A percentile compares a stretch with the other conserved stretches of the same genome.
Evolutionary conservation across 2,329 filamentous ascomycete genomes (phyloP).

Genomic region (Microdochium bolleyi): DNA sequence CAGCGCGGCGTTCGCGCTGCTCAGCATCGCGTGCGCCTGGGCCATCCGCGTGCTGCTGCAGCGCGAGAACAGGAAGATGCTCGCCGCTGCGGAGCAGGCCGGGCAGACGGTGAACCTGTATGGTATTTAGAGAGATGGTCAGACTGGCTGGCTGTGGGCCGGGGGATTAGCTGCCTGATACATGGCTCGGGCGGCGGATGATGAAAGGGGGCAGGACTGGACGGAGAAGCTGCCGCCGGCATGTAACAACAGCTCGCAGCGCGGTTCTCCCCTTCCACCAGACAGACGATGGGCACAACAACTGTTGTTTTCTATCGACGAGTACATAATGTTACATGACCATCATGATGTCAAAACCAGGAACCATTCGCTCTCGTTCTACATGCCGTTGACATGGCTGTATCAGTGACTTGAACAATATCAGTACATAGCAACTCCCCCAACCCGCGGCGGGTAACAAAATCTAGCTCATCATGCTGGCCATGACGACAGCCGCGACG

Average conservation of each 20-base stretch:
- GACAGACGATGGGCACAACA: too few relatives aligned
- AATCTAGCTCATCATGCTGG: not conserved
- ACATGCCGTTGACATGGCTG: too few relatives aligned
- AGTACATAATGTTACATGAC: too few relatives aligned
- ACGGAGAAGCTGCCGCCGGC: too few relatives aligned
- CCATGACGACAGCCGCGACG: not conserved
- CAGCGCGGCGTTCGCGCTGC: slow-evolving; percentile 31
- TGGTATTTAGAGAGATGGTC: slow-evolving; percentile 19
- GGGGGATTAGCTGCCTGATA: not conserved
- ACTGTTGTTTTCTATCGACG: too few relatives aligned
- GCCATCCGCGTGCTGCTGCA: slow-evolving; percentile 29
- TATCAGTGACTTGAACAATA: too few relatives aligned
- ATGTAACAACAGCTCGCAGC: too few relatives aligned
- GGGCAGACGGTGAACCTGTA: slow-evolving; percentile 23
- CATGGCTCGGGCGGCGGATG: not conserved
- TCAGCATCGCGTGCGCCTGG: slow-evolving; percentile 31
- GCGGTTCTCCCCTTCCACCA: too few relatives aligned
- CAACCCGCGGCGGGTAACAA: not conserved
- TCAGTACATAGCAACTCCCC: too few relatives aligned
- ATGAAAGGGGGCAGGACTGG: too few relatives aligned
- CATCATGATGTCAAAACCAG: too few relatives aligned
- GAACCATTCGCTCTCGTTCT: too few relatives aligned
- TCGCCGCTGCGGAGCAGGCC: slow-evolving; percentile 17
- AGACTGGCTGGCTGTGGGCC: not conserved
- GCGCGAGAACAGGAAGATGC: slow-evolving; percentile 30